Evolutionary conservation across 1,139 yeast species (phyloP).

Genomic region (Yamadazyma dendronema): DNA sequence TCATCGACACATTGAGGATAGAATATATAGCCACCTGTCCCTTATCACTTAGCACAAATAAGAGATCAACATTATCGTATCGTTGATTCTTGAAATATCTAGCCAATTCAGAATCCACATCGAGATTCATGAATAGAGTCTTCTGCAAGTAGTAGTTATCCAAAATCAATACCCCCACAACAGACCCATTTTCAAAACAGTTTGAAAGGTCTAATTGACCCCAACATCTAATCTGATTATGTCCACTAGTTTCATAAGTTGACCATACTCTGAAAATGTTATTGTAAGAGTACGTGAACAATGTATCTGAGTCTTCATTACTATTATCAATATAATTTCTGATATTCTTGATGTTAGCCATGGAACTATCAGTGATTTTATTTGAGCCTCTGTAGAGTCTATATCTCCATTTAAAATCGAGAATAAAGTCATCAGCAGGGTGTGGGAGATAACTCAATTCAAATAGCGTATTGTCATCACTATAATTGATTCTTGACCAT

Average conservation of each 20-base stretch:
- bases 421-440: slow-evolving; percentile 48
- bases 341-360: slow-evolving; percentile 41
- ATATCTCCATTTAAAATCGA: slow-evolving; percentile 54
- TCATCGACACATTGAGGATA: slow-evolving; percentile 50
- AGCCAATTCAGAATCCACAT: slow-evolving; percentile 8
- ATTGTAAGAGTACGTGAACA: slow-evolving; percentile 63
- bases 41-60: slow-evolving; percentile 46
- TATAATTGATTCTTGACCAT: slow-evolving; percentile 77
- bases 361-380: slow-evolving; percentile 24
- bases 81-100: slow-evolving; percentile 15
- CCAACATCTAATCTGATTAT: slow-evolving; percentile 60
- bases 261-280: slow-evolving; percentile 68
- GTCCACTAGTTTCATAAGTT: slow-evolving; percentile 60
- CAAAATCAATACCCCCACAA: slow-evolving; percentile 45
- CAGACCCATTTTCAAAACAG: slow-evolving; percentile 18
- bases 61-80: slow-evolving; percentile 44
- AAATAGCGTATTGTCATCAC: slow-evolving; percentile 62
- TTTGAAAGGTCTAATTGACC: slow-evolving; percentile 48
- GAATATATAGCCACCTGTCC: slow-evolving; percentile 49
- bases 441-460: slow-evolving; percentile 71
- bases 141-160: slow-evolving; percentile 50
- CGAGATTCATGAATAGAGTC: slow-evolving; percentile 16
- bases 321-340: slow-evolving; percentile 31
- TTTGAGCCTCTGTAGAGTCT: slow-evolving; percentile 11
- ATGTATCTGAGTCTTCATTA: slow-evolving; percentile 35